Evolutionary conservation across 1,139 yeast species (phyloP), one percentile per base, ranked within the genome.

Genomic region (Geotrichum carabidarum): DNA sequence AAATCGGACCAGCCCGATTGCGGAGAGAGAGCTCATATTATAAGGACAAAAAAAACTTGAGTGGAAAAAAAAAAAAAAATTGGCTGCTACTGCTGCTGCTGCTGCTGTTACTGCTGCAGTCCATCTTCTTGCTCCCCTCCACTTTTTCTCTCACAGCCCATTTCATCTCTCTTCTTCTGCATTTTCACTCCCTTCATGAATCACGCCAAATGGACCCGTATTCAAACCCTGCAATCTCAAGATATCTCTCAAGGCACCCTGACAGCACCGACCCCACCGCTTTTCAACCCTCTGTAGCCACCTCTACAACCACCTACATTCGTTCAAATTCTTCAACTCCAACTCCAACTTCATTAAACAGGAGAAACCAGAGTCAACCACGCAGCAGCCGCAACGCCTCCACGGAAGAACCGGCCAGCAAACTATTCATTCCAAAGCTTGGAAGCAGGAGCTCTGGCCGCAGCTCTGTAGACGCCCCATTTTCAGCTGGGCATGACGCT

Each of bases 141-240:
- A 12, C 14, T 34, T 34, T n/a, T 34, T n/a, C 12, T 34, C 12
- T 34, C 14, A n/a, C 37, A 12, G 12, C 3, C 37, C 12, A 34
- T 34, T 34, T 11, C 37, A 42, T 12, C 30, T 38, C 11, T n/a
- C 18, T 12, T 15, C 12, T 15, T 38, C 15, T 45, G 14, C 22
- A n/a, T 34, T n/a, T 34, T 34, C 37, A 11, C 14, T 11, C 14
- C 12, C 34, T 17, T 36, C 32, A 5, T 36, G 37, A 22, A 14
- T 22, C 15, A 14, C 37, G n/a, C 6, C 37, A 48, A 37, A 50
- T 50, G 53, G 45, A 50, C 35, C 53, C 53, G 8, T 50, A 44
- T 32, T 44, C 49, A 8, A 50, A 50, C 35, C 53, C 53, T 14
- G 53, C 49, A 5, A 50, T 50, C 27, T 50, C 53, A 12, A 35